A percentile compares a stretch with the other conserved stretches of the same genome.
These are phyloP conservation scores for Davidsoniella virescens DNA, from an alignment of 2,329 filamentous ascomycete species.

Conservation along the genomic window DNA sequence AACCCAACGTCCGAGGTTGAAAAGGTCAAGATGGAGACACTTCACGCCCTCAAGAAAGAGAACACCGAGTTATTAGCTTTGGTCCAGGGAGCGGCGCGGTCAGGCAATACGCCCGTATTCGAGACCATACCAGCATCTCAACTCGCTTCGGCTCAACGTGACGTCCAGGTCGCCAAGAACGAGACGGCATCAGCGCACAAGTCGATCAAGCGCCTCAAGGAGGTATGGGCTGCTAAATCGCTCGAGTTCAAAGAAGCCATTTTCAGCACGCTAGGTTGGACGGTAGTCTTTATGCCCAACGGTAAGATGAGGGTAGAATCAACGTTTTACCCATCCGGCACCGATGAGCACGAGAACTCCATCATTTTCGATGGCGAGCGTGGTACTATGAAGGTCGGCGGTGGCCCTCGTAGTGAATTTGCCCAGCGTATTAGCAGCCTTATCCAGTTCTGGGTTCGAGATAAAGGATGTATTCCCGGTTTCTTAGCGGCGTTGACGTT, in stretches of 20 bases:
- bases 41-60: slow-evolving; percentile 63
- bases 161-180: slow-evolving; percentile 54
- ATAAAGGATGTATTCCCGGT: slow-evolving; percentile 82
- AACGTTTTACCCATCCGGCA: slow-evolving; percentile 59
- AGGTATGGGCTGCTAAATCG: slow-evolving; percentile 83
- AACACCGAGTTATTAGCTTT: slow-evolving; percentile 70
- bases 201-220: slow-evolving; percentile 67
- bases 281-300: slow-evolving; percentile 90
- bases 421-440: slow-evolving; percentile 69
- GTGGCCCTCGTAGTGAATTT: slow-evolving; percentile 74
- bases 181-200: slow-evolving; percentile 64
- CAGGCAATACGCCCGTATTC: slow-evolving; percentile 22
- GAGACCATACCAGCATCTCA: slow-evolving; percentile 61
- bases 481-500: slow-evolving; percentile 82
- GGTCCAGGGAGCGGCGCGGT: slow-evolving; percentile 30
- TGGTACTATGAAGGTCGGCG: slow-evolving; percentile 95
- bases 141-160: slow-evolving; percentile 57
- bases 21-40: slow-evolving; percentile 65
- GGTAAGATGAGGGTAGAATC: slow-evolving; percentile 85
- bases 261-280: slow-evolving; percentile 82
- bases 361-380: slow-evolving; percentile 83
- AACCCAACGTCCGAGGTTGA: slow-evolving; percentile 83
- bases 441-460: slow-evolving; percentile 91
- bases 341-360: slow-evolving; percentile 53
- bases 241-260: slow-evolving; percentile 93